Evolutionary conservation across 2,329 filamentous ascomycete species (phyloP).

Genomic region (Penicillium sclerotiorum): DNA sequence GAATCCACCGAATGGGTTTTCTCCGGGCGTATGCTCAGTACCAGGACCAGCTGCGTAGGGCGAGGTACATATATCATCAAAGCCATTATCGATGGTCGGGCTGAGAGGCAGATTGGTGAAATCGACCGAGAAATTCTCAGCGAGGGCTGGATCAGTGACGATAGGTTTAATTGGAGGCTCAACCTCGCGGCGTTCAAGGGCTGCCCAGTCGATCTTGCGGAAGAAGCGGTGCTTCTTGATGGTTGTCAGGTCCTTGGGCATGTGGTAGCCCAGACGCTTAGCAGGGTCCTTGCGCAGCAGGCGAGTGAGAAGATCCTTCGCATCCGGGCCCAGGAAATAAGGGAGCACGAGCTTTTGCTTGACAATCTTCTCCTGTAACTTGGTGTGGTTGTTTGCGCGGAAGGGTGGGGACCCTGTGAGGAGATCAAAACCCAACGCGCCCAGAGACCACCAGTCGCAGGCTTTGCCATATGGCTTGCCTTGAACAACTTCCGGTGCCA

Average conservation of each 20-base stretch:
- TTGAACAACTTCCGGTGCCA: slow-evolving; percentile 93
- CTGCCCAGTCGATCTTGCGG: slow-evolving; percentile 92
- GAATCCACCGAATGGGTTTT: slow-evolving; percentile 50
- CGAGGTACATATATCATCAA: slow-evolving; percentile 31
- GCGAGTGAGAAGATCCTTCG: slow-evolving; percentile 89
- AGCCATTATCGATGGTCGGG: slow-evolving; percentile 57
- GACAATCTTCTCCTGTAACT: slow-evolving; percentile 94
- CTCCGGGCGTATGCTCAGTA: slow-evolving; percentile 22
- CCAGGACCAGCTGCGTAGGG: slow-evolving; percentile 9
- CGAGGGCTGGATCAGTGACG: slow-evolving; percentile 92
- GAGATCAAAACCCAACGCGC: slow-evolving; percentile 87
- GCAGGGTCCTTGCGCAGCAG: slow-evolving; percentile 88
- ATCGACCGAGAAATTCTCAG: slow-evolving; percentile 93
- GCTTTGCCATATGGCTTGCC: slow-evolving; percentile 89
- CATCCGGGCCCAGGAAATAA: slow-evolving; percentile 87
- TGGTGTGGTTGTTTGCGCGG: slow-evolving; percentile 84
- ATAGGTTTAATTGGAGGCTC: slow-evolving; percentile 89
- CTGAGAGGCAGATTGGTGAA: slow-evolving; percentile 86
- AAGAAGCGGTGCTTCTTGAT: slow-evolving; percentile 97
- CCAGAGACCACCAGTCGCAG: slow-evolving; percentile 98
- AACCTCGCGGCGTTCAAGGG: slow-evolving; percentile 77
- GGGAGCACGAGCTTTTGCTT: slow-evolving; percentile 88
- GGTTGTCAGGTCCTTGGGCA: slow-evolving; percentile 80
- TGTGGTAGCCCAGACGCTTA: slow-evolving; percentile 84
- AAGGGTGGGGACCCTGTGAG: slow-evolving; percentile 93